Conservation (phyloP, 495 filamentous ascomycete genomes). For the Tuber brumale region DNA sequence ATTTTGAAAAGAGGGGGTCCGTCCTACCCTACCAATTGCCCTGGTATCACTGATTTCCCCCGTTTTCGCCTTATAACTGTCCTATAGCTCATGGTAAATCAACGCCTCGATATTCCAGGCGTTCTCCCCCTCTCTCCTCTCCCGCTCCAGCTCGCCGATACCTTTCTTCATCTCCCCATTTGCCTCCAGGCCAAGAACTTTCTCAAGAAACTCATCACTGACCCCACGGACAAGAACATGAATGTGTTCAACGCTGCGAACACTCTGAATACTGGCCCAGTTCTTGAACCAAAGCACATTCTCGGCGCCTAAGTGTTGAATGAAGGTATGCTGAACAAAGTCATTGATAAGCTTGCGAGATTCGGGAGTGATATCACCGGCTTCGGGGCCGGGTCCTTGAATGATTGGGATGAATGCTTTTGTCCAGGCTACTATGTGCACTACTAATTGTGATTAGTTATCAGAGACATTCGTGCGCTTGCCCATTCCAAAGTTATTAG, state of each 20-base stretch:
- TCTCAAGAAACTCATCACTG: slow-evolving; percentile 23
- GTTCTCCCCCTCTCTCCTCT: slow-evolving; percentile 10
- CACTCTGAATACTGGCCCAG: slow-evolving; percentile 81
- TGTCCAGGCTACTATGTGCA: slow-evolving; percentile 65
- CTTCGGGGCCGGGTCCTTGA: slow-evolving; percentile 39
- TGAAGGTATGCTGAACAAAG: slow-evolving; percentile 66
- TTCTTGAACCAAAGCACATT: slow-evolving; percentile 92
- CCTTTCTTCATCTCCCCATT: slow-evolving; percentile 13
- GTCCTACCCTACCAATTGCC: background rate
- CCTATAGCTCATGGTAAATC: slow-evolving; percentile 13
- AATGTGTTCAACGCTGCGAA: slow-evolving; percentile 71
- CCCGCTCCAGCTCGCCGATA: slow-evolving; percentile 31
- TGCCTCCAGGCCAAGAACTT: slow-evolving; percentile 18
- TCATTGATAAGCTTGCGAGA: slow-evolving; percentile 54
- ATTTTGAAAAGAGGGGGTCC: background rate
- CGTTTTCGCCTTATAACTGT: background rate
- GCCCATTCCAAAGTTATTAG: background rate
- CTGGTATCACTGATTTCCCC: background rate
- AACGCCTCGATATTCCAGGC: slow-evolving; percentile 19
- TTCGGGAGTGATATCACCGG: slow-evolving; percentile 69
- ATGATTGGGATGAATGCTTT: slow-evolving; percentile 56
- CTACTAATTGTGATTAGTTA: slow-evolving; percentile 25
- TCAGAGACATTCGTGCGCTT: background rate
- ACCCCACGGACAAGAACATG: slow-evolving; percentile 47
- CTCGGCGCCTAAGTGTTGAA: slow-evolving; percentile 52